Conservation (phyloP, 768 basidiomycete species). For the Podaxis carcinomalis region DNA sequence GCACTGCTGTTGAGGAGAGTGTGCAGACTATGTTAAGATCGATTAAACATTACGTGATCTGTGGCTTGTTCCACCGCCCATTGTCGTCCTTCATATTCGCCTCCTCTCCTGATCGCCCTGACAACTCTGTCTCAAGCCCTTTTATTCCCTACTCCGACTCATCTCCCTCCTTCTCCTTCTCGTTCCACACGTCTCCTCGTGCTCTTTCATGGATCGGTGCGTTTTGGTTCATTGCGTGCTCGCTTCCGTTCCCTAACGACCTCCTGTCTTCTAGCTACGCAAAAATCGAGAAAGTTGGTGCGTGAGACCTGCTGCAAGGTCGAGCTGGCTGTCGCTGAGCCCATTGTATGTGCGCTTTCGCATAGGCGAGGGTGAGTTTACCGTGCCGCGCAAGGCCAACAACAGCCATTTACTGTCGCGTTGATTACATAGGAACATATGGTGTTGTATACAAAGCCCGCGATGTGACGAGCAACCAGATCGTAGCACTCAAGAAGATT, state of each 20-base stretch:
- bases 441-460: constrained; percentile 98
- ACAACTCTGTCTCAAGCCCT: no score
- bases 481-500: constrained; percentile 99
- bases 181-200: background rate
- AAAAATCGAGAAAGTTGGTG: constrained; percentile 98
- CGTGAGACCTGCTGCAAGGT: constrained; percentile 33
- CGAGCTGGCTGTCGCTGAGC: constrained; percentile 9
- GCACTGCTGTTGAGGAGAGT: no score
- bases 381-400: background rate
- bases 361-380: constrained; percentile 39
- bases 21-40: no score
- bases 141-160: no score
- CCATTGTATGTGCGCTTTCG: constrained; percentile 13
- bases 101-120: no score
- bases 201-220: constrained; percentile 15
- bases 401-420: background rate
- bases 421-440: constrained; percentile 72
- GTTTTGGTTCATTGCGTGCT: constrained; percentile 13
- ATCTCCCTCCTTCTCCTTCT: background rate
- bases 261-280: constrained; percentile 62
- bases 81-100: no score
- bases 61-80: no score
- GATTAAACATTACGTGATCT: no score
- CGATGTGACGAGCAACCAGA: constrained; percentile 69
- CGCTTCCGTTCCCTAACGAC: constrained; percentile 15